Conservation (phyloP, 169 alveolate genomes). For the Perkinsus olseni region DNA sequence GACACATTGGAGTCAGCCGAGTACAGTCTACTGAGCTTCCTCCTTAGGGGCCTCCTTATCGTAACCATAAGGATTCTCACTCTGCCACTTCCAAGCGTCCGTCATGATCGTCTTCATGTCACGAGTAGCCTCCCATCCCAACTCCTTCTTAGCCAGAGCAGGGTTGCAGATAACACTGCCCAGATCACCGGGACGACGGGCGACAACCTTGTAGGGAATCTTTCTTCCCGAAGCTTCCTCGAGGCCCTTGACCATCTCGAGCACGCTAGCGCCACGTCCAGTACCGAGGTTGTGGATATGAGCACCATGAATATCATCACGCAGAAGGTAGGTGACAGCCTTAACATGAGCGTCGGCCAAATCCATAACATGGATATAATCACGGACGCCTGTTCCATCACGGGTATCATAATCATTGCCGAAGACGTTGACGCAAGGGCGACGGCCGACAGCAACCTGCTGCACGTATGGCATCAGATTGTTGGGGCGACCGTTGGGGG, state of each 20-base stretch:
- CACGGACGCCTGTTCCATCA: constrained; percentile 86
- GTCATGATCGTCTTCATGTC: constrained; percentile 29
- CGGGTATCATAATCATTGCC: constrained; percentile 69
- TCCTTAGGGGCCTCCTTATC: constrained; percentile 10
- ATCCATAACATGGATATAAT: constrained; percentile 85
- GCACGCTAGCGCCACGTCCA: constrained; percentile 74
- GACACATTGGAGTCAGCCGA: not conserved
- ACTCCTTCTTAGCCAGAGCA: constrained; percentile 61
- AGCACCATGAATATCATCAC: not conserved
- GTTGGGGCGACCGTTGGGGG: constrained; percentile 73
- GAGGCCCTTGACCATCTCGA: constrained; percentile 62
- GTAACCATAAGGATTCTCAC: constrained; percentile 44
- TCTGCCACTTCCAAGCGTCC: constrained; percentile 47
- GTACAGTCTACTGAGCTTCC: not conserved
- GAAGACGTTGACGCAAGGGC: constrained; percentile 45
- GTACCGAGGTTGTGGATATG: constrained; percentile 71
- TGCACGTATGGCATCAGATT: constrained; percentile 78
- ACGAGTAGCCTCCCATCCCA: constrained; percentile 70
- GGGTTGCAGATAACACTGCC: constrained; percentile 68
- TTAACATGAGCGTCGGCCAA: constrained; percentile 84
- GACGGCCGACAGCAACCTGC: constrained; percentile 52
- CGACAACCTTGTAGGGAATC: constrained; percentile 37
- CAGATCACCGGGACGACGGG: constrained; percentile 83
- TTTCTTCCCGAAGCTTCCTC: constrained; percentile 64
- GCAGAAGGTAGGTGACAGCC: constrained; percentile 44